Base-by-base conservation (phyloP, 495 filamentous ascomycete genomes). In the Aspergillus cavernicola region DNA sequence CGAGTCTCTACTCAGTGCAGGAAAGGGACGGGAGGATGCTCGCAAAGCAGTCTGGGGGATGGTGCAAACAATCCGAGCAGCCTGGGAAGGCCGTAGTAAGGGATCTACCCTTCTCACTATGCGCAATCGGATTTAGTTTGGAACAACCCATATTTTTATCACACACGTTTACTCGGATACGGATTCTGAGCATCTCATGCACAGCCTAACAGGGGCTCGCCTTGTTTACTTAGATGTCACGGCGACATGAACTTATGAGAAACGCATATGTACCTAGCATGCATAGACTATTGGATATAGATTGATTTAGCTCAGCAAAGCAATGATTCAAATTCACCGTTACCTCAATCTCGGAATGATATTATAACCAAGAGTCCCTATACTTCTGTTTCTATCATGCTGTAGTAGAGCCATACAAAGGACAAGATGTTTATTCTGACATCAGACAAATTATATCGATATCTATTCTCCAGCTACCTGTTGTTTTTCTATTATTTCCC, bases 1-100 rank as follows among this genome's bases (percentile, higher is more conserved):
- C 47, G 76, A 80, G 9, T 44, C 36, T 8, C 47, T 79, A 15
- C 61, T 81, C 12, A 54, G 60, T 4, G 45, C 51, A 6, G 69
- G 66, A 0, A 42, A 44, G 10, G 42, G 51, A 1, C 61, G 69
- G n/a, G 32, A 42, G 1, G 29, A 62, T 2, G 68, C 68, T 4
- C 62, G 71, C 4, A 53, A 59, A 28, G 29, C 22, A 5, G 70
- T 74, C 7, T 66, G 62, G 67, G 41, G 38, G 0, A 53, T 38
- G 19, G 62, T 75, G 0, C 50, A 60, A 18, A 40, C 50, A 0
- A 62, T 76, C 33, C 67, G 56, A 41, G 50, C 57, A 42, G 43
- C 63, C 2, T 76, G 73, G 73, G 56, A 62, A 38, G 66, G 66
- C 0, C 26, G 16, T 12, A 13, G 45, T 20, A 12, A 8, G 3